Base-by-base conservation (phyloP, 2,329 filamentous ascomycete species). In the Calonectria pteridis region DNA sequence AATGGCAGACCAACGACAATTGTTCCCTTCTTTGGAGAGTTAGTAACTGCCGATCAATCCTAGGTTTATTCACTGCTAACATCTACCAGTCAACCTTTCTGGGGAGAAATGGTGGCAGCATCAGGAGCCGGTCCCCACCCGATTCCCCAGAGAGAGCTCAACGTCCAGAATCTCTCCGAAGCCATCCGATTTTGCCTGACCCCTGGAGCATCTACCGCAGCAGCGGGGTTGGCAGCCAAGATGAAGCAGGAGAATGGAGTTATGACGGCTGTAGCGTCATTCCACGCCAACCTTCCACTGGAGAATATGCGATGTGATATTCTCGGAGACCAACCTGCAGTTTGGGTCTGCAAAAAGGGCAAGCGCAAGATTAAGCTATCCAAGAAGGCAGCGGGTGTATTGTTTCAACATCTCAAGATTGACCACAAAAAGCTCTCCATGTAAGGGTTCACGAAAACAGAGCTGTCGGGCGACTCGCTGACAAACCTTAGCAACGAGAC, bases 1-100 rank as follows among this genome's bases (percentile, higher is more conserved):
- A 92, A 89, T 75, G 93, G 89, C 2, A 90, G 89, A 77, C 93
- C 93, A 0, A 94, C 91, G 0, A 91, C 94, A 86, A 90, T 94
- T 33, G 92, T 95, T 0, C 93, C 93, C 0, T 95, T 95, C 84
- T 95, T 95, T 76, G 93, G 93, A 26, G 77, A 81, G 76, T 75
- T 35, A 23, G 75, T 75, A 20, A 26, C 11, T 10, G n/a, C 50
- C 16, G 28, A 23, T n/a, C 33, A 11, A 35, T 4, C 2, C 33
- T 7, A n/a, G 26, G 2, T 23, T 50, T 29, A 29, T 20, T 29
- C 9, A 40, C n/a, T 29, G 23, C 67, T 73, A 66, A 70, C 26
- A 50, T 20, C 18, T 4, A 37, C 35, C 23, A 69, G 43, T 11
- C 75, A 79, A 33, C 75, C 71, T 0, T 78, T 79, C 3, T 79